phyloP scores from a whole-genome alignment of 176 grass and related monocot genomes.

The Bolboschoenus planiculmis region DNA sequence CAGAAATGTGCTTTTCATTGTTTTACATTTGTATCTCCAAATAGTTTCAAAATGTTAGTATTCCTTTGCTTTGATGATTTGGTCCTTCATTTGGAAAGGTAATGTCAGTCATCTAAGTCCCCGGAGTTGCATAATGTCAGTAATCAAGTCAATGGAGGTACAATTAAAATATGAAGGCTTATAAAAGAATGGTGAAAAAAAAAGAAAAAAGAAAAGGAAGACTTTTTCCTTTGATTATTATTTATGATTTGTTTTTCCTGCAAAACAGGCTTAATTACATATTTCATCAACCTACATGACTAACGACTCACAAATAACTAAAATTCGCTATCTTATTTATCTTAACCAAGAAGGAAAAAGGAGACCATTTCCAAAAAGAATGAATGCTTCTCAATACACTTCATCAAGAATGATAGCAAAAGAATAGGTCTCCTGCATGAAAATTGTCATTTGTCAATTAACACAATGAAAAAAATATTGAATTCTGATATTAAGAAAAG shows the following conservation, averaged over 20 bases:
- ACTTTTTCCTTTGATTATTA: background rate
- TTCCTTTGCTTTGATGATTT: no score
- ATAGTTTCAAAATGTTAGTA: no score
- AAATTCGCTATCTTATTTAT: background rate
- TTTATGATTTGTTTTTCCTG: background rate
- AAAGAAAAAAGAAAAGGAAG: no score
- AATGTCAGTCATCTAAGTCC: background rate
- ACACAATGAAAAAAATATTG: background rate
- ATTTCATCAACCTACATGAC: background rate
- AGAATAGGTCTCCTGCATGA: background rate
- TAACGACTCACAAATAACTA: background rate
- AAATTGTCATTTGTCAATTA: background rate
- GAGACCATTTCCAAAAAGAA: background rate
- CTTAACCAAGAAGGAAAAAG: background rate
- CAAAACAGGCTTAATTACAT: background rate
- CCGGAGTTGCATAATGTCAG: background rate
- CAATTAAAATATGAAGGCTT: background rate
- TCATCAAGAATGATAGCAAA: background rate
- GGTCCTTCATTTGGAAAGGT: background rate
- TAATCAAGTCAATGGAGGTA: background rate
- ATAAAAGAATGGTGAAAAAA: background rate
- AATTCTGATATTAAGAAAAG: background rate
- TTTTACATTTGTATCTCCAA: no score
- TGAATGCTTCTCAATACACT: background rate
- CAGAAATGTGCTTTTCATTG: no score